A percentile compares a stretch with the other conserved stretches of the same genome.
These are phyloP conservation scores for Calonectria leucothoes DNA, from an alignment of 2,329 filamentous ascomycete genomes.

Conservation along the genomic window DNA sequence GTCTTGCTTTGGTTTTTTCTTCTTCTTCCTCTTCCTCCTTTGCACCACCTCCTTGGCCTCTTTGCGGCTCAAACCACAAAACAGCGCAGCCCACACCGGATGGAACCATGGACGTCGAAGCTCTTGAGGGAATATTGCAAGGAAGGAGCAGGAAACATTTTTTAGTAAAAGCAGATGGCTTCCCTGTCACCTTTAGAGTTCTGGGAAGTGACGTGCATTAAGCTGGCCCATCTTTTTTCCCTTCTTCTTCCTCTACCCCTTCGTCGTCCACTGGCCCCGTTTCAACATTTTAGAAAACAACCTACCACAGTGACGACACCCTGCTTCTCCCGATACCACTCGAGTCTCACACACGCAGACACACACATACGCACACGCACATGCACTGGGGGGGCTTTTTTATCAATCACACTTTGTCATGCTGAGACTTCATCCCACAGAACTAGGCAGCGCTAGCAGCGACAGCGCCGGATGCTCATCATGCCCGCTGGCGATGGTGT, in stretches of 20 bases:
- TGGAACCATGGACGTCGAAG: background rate
- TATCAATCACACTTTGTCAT: constrained; percentile 4
- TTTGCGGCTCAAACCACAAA: constrained; percentile 5
- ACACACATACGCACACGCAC: background rate
- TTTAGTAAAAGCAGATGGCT: background rate
- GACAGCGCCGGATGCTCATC: constrained; percentile 1
- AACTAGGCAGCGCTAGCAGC: background rate
- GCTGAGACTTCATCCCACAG: background rate
- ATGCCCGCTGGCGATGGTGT: constrained; percentile 9
- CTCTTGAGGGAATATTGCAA: background rate
- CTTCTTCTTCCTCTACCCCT: background rate
- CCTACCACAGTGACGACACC: constrained; percentile 2
- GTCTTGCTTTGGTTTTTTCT: background rate
- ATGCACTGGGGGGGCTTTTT: background rate
- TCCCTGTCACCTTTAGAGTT: background rate
- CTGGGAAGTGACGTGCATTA: background rate
- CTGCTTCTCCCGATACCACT: background rate
- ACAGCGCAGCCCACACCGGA: constrained; percentile 3
- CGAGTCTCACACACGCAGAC: background rate
- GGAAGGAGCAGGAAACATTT: background rate
- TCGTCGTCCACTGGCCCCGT: background rate
- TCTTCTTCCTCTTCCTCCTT: too few species aligned
- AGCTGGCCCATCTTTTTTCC: background rate
- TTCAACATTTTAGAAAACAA: background rate
- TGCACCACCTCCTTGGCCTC: background rate